phyloP scores from a whole-genome alignment of 2,329 filamentous ascomycete genomes.

The Dryadomyces sulphureus region DNA sequence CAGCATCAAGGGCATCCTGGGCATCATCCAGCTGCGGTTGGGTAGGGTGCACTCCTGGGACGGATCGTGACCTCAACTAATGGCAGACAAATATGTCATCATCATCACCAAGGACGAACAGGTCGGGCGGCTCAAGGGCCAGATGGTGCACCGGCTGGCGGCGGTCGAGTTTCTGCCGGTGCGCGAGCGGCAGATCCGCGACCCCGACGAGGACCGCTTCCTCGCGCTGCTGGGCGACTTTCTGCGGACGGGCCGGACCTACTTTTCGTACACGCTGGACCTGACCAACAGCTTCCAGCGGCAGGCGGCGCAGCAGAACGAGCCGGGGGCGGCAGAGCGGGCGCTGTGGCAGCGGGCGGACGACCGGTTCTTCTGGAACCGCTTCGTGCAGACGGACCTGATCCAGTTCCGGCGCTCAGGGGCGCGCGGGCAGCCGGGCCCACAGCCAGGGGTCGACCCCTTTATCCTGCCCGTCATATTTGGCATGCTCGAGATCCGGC shows the following conservation, averaged over 20 bases:
- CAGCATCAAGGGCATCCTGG: slow-evolving; percentile 88
- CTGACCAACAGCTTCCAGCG: slow-evolving; percentile 95
- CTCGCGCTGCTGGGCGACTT: slow-evolving; percentile 67
- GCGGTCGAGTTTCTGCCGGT: slow-evolving; percentile 87
- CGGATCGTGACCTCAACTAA: background rate
- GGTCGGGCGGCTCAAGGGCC: slow-evolving; percentile 80
- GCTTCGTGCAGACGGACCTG: slow-evolving; percentile 77
- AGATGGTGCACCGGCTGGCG: slow-evolving; percentile 89
- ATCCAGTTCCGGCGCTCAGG: slow-evolving; percentile 68
- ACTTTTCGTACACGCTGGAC: slow-evolving; percentile 95
- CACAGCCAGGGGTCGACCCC: slow-evolving; percentile 68
- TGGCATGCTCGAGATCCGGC: slow-evolving; percentile 84
- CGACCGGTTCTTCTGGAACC: slow-evolving; percentile 98
- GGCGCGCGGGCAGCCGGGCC: slow-evolving; percentile 47
- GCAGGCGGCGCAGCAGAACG: slow-evolving; percentile 61
- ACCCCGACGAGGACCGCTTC: slow-evolving; percentile 89
- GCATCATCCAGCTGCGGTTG: slow-evolving; percentile 82
- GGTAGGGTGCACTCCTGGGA: slow-evolving; percentile 39
- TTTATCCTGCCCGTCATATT: slow-evolving; percentile 94
- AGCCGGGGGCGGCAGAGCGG: slow-evolving; percentile 19
- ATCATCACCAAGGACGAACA: slow-evolving; percentile 89
- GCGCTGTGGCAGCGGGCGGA: slow-evolving; percentile 88
- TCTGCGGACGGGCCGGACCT: slow-evolving; percentile 77
- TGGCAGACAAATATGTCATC: slow-evolving; percentile 84
- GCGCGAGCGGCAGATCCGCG: slow-evolving; percentile 79